Evolutionary conservation across 2,329 filamentous ascomycete genomes (phyloP).

Genomic region (Fusarium sp.): DNA sequence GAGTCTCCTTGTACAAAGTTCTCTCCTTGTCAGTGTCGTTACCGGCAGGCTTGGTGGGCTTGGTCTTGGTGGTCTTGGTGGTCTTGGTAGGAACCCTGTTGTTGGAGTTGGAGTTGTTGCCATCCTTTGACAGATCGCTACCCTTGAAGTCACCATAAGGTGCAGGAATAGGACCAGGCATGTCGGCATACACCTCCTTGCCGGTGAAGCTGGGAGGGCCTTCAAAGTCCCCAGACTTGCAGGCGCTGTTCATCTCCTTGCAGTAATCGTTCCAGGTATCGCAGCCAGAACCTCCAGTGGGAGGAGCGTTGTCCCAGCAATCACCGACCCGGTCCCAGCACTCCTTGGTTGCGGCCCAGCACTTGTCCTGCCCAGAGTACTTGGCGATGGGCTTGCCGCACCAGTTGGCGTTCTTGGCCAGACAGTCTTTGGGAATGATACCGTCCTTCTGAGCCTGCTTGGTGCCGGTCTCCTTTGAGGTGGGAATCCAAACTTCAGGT

Average conservation of each 20-base stretch:
- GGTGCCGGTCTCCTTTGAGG: conserved; percentile 28
- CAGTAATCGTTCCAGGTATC: conserved; percentile 71
- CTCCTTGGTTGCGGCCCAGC: conserved; percentile 64
- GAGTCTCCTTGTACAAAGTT: neutral
- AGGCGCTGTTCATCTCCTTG: conserved; percentile 55
- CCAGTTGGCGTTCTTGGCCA: conserved; percentile 77
- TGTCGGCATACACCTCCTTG: conserved; percentile 44
- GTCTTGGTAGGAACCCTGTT: conserved; percentile 17
- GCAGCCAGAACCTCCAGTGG: conserved; percentile 69
- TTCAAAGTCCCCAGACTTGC: conserved; percentile 52
- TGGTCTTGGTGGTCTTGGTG: conserved; percentile 7
- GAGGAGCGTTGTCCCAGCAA: conserved; percentile 68
- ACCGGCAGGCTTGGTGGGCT: conserved; percentile 8
- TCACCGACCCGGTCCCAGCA: conserved; percentile 67
- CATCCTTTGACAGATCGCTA: conserved; percentile 24
- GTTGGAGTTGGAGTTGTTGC: conserved; percentile 22
- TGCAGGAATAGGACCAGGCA: conserved; percentile 49
- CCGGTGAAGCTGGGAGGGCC: conserved; percentile 59
- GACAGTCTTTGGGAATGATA: conserved; percentile 62
- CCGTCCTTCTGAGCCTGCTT: conserved; percentile 53
- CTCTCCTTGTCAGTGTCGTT: neutral
- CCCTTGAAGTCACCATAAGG: conserved; percentile 43
- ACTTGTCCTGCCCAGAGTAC: conserved; percentile 65
- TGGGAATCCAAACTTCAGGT: conserved; percentile 61
- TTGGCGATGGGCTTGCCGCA: conserved; percentile 68